Evolutionary conservation across 495 filamentous ascomycete genomes (phyloP).

Genomic region (Sphaerosporella brunnea): DNA sequence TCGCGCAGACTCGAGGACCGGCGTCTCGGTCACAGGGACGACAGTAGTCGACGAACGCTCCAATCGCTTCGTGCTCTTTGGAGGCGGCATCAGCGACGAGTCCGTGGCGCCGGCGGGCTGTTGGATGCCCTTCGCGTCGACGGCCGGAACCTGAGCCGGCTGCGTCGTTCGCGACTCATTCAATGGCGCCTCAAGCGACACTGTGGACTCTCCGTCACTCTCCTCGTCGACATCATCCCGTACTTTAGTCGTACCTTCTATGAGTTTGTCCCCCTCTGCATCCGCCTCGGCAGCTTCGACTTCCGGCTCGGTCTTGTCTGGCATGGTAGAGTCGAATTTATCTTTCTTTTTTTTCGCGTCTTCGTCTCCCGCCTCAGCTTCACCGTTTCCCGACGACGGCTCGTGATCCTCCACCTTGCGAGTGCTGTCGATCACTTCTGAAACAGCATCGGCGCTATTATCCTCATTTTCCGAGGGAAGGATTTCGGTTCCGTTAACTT

Average conservation of each 20-base stretch:
- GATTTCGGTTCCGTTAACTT: neutral
- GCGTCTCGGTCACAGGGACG: conserved; percentile 8
- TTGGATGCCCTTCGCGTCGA: conserved; percentile 12
- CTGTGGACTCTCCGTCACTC: conserved; percentile 8
- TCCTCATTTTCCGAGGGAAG: neutral
- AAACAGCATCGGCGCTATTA: neutral
- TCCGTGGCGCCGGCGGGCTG: conserved; percentile 9
- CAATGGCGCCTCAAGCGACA: conserved; percentile 17
- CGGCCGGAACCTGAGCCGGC: neutral
- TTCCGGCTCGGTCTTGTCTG: neutral
- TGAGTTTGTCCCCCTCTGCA: conserved; percentile 4
- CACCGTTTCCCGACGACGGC: neutral
- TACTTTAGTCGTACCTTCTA: conserved; percentile 10
- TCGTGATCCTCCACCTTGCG: neutral
- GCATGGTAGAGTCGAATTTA: neutral
- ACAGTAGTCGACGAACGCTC: conserved; percentile 13
- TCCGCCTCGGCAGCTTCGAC: neutral
- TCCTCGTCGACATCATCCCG: conserved; percentile 10
- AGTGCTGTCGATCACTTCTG: neutral
- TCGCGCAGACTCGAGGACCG: conserved; percentile 16
- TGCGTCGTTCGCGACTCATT: conserved; percentile 15
- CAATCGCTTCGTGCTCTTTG: conserved; percentile 19
- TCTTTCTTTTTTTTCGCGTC: neutral
- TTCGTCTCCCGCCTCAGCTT: neutral
- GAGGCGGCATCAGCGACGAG: neutral